A percentile compares a stretch with the other conserved stretches of the same genome.
phyloP scores from a whole-genome alignment of 1,284 basidiomycete genomes.

The Fomitopsis pinicola region DNA sequence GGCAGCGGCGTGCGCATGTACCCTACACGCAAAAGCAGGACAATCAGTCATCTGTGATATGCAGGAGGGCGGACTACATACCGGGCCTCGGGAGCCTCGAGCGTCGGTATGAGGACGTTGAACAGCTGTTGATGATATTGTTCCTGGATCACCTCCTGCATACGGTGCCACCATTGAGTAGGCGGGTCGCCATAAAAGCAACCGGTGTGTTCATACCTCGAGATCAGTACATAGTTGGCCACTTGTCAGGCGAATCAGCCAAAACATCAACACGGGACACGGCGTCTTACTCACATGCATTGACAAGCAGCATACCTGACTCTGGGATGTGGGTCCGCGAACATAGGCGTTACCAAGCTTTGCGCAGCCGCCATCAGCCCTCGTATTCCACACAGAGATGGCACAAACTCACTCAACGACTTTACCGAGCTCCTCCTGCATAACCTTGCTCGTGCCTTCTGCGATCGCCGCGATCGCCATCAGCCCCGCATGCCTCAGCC shows the following conservation, averaged over 20 bases:
- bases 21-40: conserved; percentile 36
- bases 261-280: too few relatives aligned
- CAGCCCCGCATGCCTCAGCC: conserved; percentile 73
- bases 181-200: neutral
- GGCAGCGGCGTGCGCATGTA: conserved; percentile 80
- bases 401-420: conserved; percentile 55
- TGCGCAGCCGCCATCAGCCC: neutral
- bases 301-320: conserved; percentile 84
- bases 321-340: conserved; percentile 73
- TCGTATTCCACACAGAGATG: too few relatives aligned
- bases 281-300: conserved; percentile 58
- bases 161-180: neutral
- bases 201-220: conserved; percentile 42
- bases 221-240: conserved; percentile 83
- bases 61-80: conserved; percentile 25
- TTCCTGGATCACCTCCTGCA: conserved; percentile 71
- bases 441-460: conserved; percentile 73
- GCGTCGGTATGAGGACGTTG: conserved; percentile 62
- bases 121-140: conserved; percentile 67
- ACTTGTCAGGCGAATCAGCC: conserved; percentile 28
- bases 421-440: conserved; percentile 73
- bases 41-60: neutral
- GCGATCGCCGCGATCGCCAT: conserved; percentile 78
- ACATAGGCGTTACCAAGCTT: conserved; percentile 73
- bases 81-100: conserved; percentile 76